phyloP scores from a whole-genome alignment of 2,329 filamentous ascomycete species.

The Xylaria sp. region DNA sequence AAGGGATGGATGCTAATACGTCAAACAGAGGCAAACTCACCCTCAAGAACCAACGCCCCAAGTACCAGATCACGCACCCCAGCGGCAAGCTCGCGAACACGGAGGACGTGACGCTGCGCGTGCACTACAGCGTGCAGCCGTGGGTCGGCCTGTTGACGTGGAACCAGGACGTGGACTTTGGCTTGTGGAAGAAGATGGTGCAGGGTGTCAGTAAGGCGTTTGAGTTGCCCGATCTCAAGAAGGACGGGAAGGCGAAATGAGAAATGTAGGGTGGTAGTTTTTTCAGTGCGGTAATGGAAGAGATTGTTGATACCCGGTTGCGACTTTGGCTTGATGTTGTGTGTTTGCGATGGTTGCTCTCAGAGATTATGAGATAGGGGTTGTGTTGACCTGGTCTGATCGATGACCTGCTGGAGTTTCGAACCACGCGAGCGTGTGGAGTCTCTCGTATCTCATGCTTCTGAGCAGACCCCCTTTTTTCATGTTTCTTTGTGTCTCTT shows the following conservation, averaged over 20 bases:
- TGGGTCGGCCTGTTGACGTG: conserved; percentile 89
- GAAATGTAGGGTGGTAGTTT: not conserved
- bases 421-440: too few relatives aligned
- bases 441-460: too few relatives aligned
- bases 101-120: conserved; percentile 67
- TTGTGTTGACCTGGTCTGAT: too few relatives aligned
- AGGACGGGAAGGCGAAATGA: conserved; percentile 33
- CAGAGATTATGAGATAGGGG: too few relatives aligned
- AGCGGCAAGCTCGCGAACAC: conserved; percentile 69
- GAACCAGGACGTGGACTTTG: conserved; percentile 56
- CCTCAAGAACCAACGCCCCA: conserved; percentile 80
- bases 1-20: conserved; percentile 13
- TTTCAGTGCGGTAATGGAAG: not conserved
- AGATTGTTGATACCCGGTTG: not conserved
- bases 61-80: conserved; percentile 95
- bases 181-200: conserved; percentile 59
- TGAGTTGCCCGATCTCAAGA: conserved; percentile 61
- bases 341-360: too few relatives aligned
- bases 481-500: too few relatives aligned
- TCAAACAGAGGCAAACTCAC: conserved; percentile 60
- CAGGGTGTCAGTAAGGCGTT: conserved; percentile 63
- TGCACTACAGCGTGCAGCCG: conserved; percentile 96
- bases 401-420: too few relatives aligned
- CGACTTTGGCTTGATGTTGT: too few relatives aligned
- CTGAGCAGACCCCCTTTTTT: too few relatives aligned